Evolutionary conservation across 31 red algal species (phyloP).

Genomic region (Odonthalia washingtoniensis): DNA sequence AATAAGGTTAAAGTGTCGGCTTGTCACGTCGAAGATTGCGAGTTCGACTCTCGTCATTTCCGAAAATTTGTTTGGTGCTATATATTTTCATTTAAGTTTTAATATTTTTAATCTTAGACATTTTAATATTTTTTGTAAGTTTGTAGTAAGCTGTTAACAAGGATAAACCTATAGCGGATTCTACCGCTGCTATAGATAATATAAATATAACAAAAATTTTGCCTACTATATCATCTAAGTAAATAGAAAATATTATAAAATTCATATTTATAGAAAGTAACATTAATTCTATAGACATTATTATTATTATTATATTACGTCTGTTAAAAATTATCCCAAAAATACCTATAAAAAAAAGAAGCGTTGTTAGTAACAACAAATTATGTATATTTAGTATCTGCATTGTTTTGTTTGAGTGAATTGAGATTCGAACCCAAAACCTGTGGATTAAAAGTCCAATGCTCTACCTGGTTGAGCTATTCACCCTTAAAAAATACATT

Average conservation of each 20-base stretch:
- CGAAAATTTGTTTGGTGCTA: no score
- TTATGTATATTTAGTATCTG: conserved; percentile 10
- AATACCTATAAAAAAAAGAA: conserved; percentile 50
- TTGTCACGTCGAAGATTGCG: no score
- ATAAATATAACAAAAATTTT: conserved; percentile 32
- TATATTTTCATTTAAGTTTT: no score
- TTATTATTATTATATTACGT: conserved; percentile 46
- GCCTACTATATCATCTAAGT: conserved; percentile 41
- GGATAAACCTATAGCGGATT: conserved; percentile 21
- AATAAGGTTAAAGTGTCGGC: no score
- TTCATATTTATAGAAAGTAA: background rate
- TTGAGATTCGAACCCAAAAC: conserved; percentile 72
- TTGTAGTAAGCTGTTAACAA: conserved; percentile 36
- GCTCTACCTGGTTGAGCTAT: no score
- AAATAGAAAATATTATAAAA: conserved; percentile 34
- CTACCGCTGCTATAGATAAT: conserved; percentile 22
- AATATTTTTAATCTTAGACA: no score
- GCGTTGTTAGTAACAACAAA: conserved; percentile 25
- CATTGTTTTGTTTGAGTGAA: conserved; percentile 5
- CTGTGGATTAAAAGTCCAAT: conserved; percentile 86
- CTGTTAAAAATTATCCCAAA: conserved; percentile 33
- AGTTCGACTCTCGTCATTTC: no score
- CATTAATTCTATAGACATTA: conserved; percentile 39
- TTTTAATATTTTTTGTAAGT: conserved; percentile 9
- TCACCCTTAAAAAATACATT: no score